phyloP scores from a whole-genome alignment of 2,329 filamentous ascomycete genomes.

The Tolypocladium nubicola region DNA sequence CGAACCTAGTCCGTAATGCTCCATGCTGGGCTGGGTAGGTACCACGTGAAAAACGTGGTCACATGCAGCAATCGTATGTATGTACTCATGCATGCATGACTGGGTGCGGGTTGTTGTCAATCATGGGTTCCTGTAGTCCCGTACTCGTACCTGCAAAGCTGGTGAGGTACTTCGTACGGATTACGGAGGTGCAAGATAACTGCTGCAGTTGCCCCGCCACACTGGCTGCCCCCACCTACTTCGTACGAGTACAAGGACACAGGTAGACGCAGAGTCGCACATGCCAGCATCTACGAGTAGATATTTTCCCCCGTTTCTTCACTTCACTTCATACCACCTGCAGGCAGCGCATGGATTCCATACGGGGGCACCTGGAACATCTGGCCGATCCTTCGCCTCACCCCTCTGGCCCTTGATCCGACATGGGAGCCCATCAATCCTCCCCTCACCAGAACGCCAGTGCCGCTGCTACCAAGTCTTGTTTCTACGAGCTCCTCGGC shows the following conservation, averaged over 20 bases:
- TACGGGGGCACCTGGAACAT: neutral
- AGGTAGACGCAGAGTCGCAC: neutral
- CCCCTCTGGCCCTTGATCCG: neutral
- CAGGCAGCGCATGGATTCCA: neutral
- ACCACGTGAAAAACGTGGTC: neutral
- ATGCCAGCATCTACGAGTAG: neutral
- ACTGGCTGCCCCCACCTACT: too few relatives aligned
- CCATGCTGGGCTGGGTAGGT: too few relatives aligned
- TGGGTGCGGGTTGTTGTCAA: neutral
- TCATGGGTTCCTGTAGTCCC: neutral
- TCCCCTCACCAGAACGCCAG: conserved; percentile 17
- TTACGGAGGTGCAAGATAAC: neutral
- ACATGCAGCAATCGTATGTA: neutral
- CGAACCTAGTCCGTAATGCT: too few relatives aligned
- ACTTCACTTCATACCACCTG: neutral
- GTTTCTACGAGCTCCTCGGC: conserved; percentile 77
- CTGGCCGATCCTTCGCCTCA: neutral
- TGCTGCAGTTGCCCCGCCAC: neutral
- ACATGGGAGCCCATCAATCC: conserved; percentile 48
- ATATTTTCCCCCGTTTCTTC: neutral
- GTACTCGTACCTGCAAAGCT: neutral
- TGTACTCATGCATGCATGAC: neutral
- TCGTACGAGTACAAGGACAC: too few relatives aligned
- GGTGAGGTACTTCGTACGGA: neutral
- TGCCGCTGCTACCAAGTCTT: conserved; percentile 47